These are phyloP conservation scores for Helenozyma baotianmanensis DNA, from an alignment of 805 yeast species.

Conservation along the genomic window DNA sequence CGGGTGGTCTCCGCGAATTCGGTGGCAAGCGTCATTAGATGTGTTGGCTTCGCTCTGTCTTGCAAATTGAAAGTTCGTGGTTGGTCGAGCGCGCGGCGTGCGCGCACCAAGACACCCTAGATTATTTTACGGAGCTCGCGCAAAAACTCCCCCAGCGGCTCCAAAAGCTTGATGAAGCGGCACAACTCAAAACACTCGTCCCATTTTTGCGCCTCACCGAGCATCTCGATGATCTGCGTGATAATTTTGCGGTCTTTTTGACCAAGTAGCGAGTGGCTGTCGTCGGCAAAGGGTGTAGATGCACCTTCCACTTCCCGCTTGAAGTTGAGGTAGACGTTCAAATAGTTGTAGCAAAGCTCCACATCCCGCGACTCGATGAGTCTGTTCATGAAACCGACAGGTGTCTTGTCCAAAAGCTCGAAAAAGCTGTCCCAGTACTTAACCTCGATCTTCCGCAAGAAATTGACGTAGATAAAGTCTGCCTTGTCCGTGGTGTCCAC, in stretches of 20 bases:
- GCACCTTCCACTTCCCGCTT: conserved; percentile 30
- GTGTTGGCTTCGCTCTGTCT: conserved; percentile 1
- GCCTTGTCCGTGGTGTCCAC: conserved; percentile 14
- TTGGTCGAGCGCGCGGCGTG: conserved; percentile 15
- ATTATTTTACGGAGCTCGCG: conserved; percentile 1
- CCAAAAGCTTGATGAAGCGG: conserved; percentile 49
- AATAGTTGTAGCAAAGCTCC: conserved; percentile 46
- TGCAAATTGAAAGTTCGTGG: conserved; percentile 14
- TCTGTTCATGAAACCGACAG: conserved; percentile 41
- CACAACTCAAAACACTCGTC: conserved; percentile 53
- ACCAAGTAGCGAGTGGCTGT: conserved; percentile 5
- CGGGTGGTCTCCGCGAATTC: conserved; percentile 81
- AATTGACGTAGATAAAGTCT: conserved; percentile 43
- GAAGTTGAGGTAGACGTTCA: conserved; percentile 48
- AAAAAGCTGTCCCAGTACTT: conserved; percentile 52
- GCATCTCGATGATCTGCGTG: conserved; percentile 39
- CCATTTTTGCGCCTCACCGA: conserved; percentile 39
- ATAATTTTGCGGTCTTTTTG: conserved; percentile 38
- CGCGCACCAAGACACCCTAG: conserved; percentile 5
- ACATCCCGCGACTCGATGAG: conserved; percentile 38
- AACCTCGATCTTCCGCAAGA: conserved; percentile 56
- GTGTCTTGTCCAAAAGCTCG: conserved; percentile 35
- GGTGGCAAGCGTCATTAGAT: conserved; percentile 60
- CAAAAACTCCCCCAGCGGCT: conserved; percentile 34
- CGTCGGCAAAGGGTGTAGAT: not conserved